Conservation (phyloP, 2,329 filamentous ascomycete genomes). For the Ophiostoma angusticollis region DNA sequence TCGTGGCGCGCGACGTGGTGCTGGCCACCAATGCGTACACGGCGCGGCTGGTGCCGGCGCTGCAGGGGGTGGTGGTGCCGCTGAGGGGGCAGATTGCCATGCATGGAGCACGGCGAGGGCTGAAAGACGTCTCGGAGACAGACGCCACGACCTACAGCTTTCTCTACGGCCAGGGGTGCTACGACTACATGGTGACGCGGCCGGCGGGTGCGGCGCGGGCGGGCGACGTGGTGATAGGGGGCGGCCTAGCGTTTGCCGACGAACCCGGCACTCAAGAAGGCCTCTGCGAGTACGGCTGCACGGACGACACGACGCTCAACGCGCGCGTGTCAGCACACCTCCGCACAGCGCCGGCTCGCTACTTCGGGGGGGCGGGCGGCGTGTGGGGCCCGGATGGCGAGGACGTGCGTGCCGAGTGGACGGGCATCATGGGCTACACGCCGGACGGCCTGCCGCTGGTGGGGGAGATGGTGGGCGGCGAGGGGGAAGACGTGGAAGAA, state of each 20-base stretch:
- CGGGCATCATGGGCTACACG: conserved; percentile 45
- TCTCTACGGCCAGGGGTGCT: conserved; percentile 45
- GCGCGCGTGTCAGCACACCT: conserved; percentile 36
- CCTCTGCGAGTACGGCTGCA: conserved; percentile 37
- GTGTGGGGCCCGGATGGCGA: conserved; percentile 34
- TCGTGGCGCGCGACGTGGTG: conserved; percentile 31
- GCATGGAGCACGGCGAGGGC: conserved; percentile 25
- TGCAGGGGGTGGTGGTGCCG: conserved; percentile 36
- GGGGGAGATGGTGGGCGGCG: conserved; percentile 32
- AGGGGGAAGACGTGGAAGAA: too few relatives aligned
- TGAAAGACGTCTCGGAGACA: too few relatives aligned
- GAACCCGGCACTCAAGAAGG: conserved; percentile 28
- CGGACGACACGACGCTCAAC: conserved; percentile 42
- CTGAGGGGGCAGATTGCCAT: conserved; percentile 38
- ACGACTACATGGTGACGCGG: conserved; percentile 54
- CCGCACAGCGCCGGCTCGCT: conserved; percentile 27
- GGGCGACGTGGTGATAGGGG: conserved; percentile 49
- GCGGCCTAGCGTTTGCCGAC: conserved; percentile 28
- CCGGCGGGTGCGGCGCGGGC: conserved; percentile 29
- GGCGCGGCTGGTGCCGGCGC: conserved; percentile 27
- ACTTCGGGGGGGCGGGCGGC: conserved; percentile 41
- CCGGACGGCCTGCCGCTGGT: conserved; percentile 40
- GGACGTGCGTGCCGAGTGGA: conserved; percentile 30
- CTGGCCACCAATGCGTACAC: conserved; percentile 43
- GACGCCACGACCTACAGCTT: conserved; percentile 50